Percentiles rank a stretch among this genome's conserved stretches.
phyloP scores from a whole-genome alignment of 2,329 filamentous ascomycete species.

The Sporothrix pseudoabietina region DNA sequence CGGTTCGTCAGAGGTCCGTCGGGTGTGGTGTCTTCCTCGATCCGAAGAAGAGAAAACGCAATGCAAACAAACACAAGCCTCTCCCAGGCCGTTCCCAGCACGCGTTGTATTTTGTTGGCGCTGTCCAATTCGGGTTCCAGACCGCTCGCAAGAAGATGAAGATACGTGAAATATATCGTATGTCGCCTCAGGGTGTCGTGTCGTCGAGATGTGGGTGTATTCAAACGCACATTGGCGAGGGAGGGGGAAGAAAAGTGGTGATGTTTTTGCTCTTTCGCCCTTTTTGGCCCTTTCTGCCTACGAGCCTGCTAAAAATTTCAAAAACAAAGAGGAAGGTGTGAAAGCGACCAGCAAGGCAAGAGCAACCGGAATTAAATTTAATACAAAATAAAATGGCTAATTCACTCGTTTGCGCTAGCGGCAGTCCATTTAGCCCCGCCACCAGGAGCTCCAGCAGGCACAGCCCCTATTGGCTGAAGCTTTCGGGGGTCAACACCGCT shows the following conservation, averaged over 20 bases:
- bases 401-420: constrained; percentile 26
- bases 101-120: not conserved
- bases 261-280: constrained; percentile 4
- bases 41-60: not conserved
- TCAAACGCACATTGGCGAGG: constrained; percentile 18
- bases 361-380: constrained; percentile 24
- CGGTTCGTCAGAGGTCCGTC: no score
- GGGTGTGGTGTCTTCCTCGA: not conserved
- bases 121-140: constrained; percentile 17
- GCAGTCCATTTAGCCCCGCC: constrained; percentile 28
- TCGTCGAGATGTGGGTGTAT: constrained; percentile 2
- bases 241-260: constrained; percentile 17
- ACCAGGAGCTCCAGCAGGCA: constrained; percentile 22
- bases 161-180: not conserved
- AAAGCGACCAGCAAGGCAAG: not conserved
- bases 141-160: not conserved
- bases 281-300: constrained; percentile 18
- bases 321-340: constrained; percentile 27
- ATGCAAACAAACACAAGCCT: constrained; percentile 17
- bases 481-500: constrained; percentile 22
- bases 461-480: constrained; percentile 25
- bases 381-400: constrained; percentile 27
- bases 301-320: constrained; percentile 29
- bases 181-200: not conserved
- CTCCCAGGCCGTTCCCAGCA: constrained; percentile 23